Conservation (phyloP, 495 filamentous ascomycete genomes). For the Rostrohypoxylon terebratum region DNA sequence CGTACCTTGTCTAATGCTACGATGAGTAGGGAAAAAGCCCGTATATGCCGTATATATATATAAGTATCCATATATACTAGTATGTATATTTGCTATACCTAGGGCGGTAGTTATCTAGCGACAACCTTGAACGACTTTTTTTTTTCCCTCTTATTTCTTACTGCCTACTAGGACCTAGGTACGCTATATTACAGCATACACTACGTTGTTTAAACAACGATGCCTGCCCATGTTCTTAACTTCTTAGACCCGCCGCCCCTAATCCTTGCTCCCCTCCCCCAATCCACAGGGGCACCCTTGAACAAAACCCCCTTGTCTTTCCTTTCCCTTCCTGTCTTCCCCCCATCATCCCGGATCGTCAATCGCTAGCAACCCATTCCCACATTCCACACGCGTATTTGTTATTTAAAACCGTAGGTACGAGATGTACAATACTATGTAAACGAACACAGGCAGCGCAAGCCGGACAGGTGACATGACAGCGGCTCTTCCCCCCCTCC, state of each 20-base stretch:
- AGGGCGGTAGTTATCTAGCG: slow-evolving; percentile 5
- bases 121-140: background rate
- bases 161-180: too few relatives aligned
- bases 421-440: background rate
- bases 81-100: slow-evolving; percentile 3
- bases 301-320: background rate
- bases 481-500: slow-evolving; percentile 38
- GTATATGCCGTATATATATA: slow-evolving; percentile 1
- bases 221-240: too few relatives aligned
- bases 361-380: slow-evolving; percentile 9
- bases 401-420: slow-evolving; percentile 9
- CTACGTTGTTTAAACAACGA: slow-evolving; percentile 3
- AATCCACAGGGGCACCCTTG: background rate
- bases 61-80: too few relatives aligned
- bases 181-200: too few relatives aligned
- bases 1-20: slow-evolving; percentile 1
- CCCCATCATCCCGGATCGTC: slow-evolving; percentile 4
- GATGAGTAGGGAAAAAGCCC: background rate
- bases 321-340: background rate
- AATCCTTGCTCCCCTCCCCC: background rate
- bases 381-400: slow-evolving; percentile 23
- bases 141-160: background rate
- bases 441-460: background rate
- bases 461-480: slow-evolving; percentile 18
- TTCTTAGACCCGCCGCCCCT: background rate